Percentiles rank a stretch among this genome's conserved stretches.
These are phyloP conservation scores for Aspergillus novofumigatus DNA, from an alignment of 2,329 filamentous ascomycete species.

Conservation along the genomic window DNA sequence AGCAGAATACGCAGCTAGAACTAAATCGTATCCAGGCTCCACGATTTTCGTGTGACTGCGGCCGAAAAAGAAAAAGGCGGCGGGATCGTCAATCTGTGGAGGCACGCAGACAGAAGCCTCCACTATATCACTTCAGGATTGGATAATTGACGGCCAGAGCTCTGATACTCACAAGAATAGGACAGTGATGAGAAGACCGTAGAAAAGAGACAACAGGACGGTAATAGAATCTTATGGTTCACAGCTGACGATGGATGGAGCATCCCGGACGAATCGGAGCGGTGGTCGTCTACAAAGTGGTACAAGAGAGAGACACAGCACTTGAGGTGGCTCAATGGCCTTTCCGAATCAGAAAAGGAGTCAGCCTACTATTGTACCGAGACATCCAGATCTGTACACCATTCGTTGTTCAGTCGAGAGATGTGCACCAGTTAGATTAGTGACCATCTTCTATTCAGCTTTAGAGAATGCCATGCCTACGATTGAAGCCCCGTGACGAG, in stretches of 20 bases:
- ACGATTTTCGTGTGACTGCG: neutral
- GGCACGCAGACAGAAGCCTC: neutral
- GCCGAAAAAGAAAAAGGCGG: neutral
- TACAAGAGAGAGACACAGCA: neutral
- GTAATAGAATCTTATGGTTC: neutral
- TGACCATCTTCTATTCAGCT: neutral
- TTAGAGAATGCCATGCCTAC: neutral
- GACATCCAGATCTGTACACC: neutral
- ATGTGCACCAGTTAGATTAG: neutral
- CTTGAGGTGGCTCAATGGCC: neutral
- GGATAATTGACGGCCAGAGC: neutral
- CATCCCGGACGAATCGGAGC: neutral
- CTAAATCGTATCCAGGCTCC: neutral
- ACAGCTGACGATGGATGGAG: neutral
- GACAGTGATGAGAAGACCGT: neutral
- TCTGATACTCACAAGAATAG: neutral
- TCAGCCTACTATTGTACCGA: neutral
- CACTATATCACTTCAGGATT: neutral
- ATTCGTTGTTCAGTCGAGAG: neutral
- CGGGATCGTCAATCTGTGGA: neutral
- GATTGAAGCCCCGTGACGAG: neutral
- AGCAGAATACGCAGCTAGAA: neutral
- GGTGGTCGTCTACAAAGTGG: neutral
- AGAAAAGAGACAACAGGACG: neutral
- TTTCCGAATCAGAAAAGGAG: conserved; percentile 3